Conservation (phyloP, 495 filamentous ascomycete species). For the Pyrenula massariospora region DNA sequence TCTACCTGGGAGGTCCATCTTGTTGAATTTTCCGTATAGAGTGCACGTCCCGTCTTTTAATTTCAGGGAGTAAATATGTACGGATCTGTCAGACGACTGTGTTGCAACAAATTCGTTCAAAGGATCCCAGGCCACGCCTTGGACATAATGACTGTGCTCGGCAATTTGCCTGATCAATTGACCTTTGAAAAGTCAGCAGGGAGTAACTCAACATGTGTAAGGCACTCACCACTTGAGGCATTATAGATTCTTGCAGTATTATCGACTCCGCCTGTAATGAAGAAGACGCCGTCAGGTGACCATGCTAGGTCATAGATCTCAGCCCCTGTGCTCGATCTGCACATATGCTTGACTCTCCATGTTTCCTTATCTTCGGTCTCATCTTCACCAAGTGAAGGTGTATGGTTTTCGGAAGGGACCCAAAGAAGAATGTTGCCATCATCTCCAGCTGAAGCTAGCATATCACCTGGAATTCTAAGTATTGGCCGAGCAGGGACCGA, state of each 20-base stretch:
- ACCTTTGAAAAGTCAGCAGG: conserved; percentile 36
- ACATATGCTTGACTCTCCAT: conserved; percentile 97
- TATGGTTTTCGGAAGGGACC: conserved; percentile 73
- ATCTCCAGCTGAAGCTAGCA: conserved; percentile 88
- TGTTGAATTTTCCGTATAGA: conserved; percentile 65
- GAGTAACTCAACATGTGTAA: conserved; percentile 1
- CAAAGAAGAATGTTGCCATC: conserved; percentile 94
- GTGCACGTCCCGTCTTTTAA: conserved; percentile 95
- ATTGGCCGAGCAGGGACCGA: neutral
- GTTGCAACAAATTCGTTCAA: conserved; percentile 97
- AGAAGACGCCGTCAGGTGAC: conserved; percentile 92
- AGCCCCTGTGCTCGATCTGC: conserved; percentile 69
- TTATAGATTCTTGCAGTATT: conserved; percentile 97
- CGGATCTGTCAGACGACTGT: conserved; percentile 93
- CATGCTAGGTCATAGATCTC: conserved; percentile 98
- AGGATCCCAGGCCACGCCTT: conserved; percentile 97
- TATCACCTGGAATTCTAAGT: conserved; percentile 51
- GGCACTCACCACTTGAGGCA: conserved; percentile 67
- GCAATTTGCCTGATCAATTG: conserved; percentile 91
- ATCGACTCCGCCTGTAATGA: conserved; percentile 98
- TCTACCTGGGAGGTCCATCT: conserved; percentile 83
- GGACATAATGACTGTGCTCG: conserved; percentile 97
- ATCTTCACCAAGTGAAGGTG: conserved; percentile 65
- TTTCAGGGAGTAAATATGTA: conserved; percentile 91
- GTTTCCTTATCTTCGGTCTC: conserved; percentile 86